Evolutionary conservation across 331 rosid species (phyloP), one percentile per base, ranked within the genome.

Genomic region (Phaseolus coccineus): DNA sequence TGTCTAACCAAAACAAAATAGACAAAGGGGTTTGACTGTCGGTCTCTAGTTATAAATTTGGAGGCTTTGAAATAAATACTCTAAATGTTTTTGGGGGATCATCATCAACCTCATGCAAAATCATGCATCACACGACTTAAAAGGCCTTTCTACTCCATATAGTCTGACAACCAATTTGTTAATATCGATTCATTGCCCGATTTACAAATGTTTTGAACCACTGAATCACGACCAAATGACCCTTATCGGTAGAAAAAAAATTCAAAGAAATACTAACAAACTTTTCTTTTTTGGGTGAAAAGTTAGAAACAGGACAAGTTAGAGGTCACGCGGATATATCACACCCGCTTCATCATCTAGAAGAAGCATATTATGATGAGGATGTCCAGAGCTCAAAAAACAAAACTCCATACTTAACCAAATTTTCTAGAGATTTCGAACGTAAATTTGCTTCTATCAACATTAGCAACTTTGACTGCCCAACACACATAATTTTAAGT

Each of bases 1-100:
- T 53, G 53, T 77, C 47, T 16, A 37, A 76, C 42, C 44, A 56
- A 65, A 68, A 68, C 48, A 59, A 51, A 81, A 44, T 16, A 71
- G 78, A 39, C 69, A 52, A 37, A 27, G n/a, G n/a, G 67, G 0
- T 61, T 69, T 70, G 53, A 22, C 12, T 79, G 35, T 66, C 28
- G 1, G n/a, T 31, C 31, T 42, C 48, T 71, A 50, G 46, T 69
- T 69, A 19, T 31, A 30, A 69, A 15, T 78, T 30, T 76, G 74
- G 46, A 44, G 56, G 35, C 14, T 68, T 19, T 12, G 25, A 68
- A 53, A 58, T 22, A 16, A 59, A 58, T 42, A 68, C 56, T 30
- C 58, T 40, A 24, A 4, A 19, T 56, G 16, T n/a, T 69, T 69
- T 31, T 7, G 70, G 28, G 44, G 62, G 53, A 46, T 28, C 35